phyloP scores from a whole-genome alignment of 2,329 filamentous ascomycete species.

The Orbilia oligospora region DNA sequence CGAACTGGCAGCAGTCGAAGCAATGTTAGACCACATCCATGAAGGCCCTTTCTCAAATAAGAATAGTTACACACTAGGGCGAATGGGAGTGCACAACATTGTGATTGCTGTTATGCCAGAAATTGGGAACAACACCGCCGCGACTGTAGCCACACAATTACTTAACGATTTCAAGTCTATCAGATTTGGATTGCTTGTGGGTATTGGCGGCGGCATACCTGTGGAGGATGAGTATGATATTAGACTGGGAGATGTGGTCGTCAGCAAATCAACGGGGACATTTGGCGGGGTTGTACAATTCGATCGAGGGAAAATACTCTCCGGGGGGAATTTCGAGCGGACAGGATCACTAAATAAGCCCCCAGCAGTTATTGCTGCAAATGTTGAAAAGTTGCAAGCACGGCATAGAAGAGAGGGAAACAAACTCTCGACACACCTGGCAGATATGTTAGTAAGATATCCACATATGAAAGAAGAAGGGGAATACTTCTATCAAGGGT shows the following conservation, averaged over 20 bases:
- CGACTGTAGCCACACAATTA: constrained; percentile 28
- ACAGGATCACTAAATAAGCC: constrained; percentile 45
- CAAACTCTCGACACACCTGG: constrained; percentile 7
- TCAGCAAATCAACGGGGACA: constrained; percentile 19
- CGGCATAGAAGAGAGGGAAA: constrained; percentile 17
- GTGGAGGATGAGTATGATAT: constrained; percentile 18
- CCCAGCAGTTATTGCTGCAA: constrained; percentile 21
- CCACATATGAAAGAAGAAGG: constrained; percentile 16
- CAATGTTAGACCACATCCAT: constrained; percentile 36
- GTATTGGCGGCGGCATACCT: constrained; percentile 34
- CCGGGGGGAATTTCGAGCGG: constrained; percentile 7
- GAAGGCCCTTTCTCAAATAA: background rate
- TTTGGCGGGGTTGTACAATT: constrained; percentile 44
- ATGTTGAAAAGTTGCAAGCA: constrained; percentile 20
- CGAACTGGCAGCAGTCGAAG: constrained; percentile 27
- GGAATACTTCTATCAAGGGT: constrained; percentile 27
- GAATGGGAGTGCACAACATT: constrained; percentile 34
- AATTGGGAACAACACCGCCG: constrained; percentile 37
- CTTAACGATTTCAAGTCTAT: constrained; percentile 34
- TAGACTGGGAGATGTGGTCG: constrained; percentile 28
- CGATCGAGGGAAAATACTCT: constrained; percentile 29
- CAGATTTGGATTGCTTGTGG: constrained; percentile 26
- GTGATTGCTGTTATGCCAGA: constrained; percentile 41
- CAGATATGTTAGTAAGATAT: constrained; percentile 19
- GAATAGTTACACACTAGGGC: constrained; percentile 29